phyloP scores from a whole-genome alignment of 352 stramenopile species.

The Pythium myriotylum region DNA sequence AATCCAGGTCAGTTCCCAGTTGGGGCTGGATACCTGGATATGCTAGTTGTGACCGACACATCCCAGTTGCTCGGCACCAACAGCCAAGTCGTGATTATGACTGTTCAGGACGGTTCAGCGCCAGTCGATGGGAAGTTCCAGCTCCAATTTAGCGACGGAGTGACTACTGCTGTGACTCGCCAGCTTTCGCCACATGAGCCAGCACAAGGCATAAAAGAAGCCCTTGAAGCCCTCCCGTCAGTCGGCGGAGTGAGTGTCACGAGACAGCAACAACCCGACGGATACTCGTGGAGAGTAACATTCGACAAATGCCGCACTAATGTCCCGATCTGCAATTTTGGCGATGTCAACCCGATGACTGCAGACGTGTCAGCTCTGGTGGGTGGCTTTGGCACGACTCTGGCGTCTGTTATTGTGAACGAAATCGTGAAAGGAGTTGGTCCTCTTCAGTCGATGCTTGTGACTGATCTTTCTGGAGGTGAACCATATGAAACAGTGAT shows the following conservation, averaged over 20 bases:
- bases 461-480: slow-evolving; percentile 79
- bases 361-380: slow-evolving; percentile 44
- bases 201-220: slow-evolving; percentile 40
- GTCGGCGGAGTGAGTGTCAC: slow-evolving; percentile 72
- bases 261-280: slow-evolving; percentile 55
- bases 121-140: slow-evolving; percentile 68
- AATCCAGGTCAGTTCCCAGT: slow-evolving; percentile 94
- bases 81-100: slow-evolving; percentile 40
- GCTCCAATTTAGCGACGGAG: slow-evolving; percentile 46
- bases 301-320: slow-evolving; percentile 83
- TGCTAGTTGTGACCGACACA: slow-evolving; percentile 38
- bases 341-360: slow-evolving; percentile 72
- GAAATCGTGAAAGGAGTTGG: slow-evolving; percentile 61
- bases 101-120: slow-evolving; percentile 48
- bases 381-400: slow-evolving; percentile 38
- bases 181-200: slow-evolving; percentile 60
- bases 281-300: slow-evolving; percentile 91
- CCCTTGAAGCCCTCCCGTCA: slow-evolving; percentile 46
- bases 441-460: slow-evolving; percentile 44
- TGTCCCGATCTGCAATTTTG: slow-evolving; percentile 90
- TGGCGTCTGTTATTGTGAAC: slow-evolving; percentile 47
- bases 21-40: slow-evolving; percentile 63
- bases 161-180: slow-evolving; percentile 34
- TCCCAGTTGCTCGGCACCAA: slow-evolving; percentile 49
- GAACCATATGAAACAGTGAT: slow-evolving; percentile 74